Base-by-base conservation (phyloP, 208 protist species). In the Acanthamoeba rhysodes region DNA sequence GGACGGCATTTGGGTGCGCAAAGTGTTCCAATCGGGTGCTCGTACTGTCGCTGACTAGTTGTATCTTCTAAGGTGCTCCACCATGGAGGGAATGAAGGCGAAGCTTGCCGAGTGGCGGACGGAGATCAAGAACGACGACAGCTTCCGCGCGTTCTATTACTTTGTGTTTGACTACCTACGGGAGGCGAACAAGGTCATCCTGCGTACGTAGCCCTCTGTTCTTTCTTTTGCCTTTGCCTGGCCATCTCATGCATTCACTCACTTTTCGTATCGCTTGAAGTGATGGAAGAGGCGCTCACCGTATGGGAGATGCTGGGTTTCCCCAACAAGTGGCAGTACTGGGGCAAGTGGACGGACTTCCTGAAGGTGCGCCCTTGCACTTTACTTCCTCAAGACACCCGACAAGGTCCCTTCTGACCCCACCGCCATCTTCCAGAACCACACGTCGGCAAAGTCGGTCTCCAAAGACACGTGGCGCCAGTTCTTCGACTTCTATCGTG, bases 121-220 rank as follows among this genome's bases (percentile, higher is more conserved):
- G 59, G 85, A 92, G 57, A 22, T 92, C 29, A 66, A 92, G 57
- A 92, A 74, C 59, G 41, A 66, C 18, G 59, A 92, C 59, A 53
- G 34, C n/a, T 92, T 92, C 85, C n/a, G 41, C 6, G 27, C 29
- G 32, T 92, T 92, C 62, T 92, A 92, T 57, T 92, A 74, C 85
- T 92, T 66, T 66, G 59, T 92, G 34, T 92, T 92, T 72, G 59
- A 92, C 85, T 92, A 92, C 59, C 85, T 92, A 22, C 10, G 62
- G 41, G 85, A 72, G 41, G 20, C 66, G 62, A 92, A 92, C 34
- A 92, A 92, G 62, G 41, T 74, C 37, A 66, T 92, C 85, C 34
- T 90, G 45, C 32, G 82, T 90, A 92, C n/a, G 59, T 92, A 6
- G 18, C 22, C 62, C 41, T n/a, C 24, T 22, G 29, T 92, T 59